Conservation (phyloP, 805 yeast genomes). For the Ogataea nitratoaversa region DNA sequence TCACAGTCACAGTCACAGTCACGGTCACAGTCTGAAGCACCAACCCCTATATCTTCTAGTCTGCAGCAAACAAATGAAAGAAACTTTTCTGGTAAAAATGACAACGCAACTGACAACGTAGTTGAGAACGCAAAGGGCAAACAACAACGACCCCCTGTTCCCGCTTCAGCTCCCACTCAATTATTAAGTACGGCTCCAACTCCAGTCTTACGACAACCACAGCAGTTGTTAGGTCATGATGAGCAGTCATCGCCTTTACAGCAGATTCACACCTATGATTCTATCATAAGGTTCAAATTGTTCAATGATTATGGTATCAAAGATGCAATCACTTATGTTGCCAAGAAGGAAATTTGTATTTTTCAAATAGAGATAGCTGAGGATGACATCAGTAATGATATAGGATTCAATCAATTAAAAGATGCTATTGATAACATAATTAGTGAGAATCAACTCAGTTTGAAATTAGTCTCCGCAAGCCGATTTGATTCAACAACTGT, state of each 20-base stretch:
- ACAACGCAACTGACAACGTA: too few relatives aligned
- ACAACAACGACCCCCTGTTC: too few relatives aligned
- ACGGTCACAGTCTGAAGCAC: too few relatives aligned
- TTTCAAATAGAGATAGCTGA: conserved; percentile 26
- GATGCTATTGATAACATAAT: conserved; percentile 31
- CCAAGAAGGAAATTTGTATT: conserved; percentile 29
- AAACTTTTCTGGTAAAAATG: too few relatives aligned
- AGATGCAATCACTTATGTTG: conserved; percentile 27
- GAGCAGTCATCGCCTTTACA: conserved; percentile 20
- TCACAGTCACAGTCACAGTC: too few relatives aligned
- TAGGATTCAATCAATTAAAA: conserved; percentile 28
- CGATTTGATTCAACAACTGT: conserved; percentile 26
- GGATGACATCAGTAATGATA: conserved; percentile 11
- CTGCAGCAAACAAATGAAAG: too few relatives aligned
- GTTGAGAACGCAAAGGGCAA: too few relatives aligned
- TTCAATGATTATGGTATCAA: conserved; percentile 26
- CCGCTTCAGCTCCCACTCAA: too few relatives aligned
- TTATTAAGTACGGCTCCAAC: too few relatives aligned
- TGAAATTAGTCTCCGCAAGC: conserved; percentile 25
- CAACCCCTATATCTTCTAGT: too few relatives aligned
- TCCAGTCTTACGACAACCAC: too few relatives aligned
- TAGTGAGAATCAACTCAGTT: conserved; percentile 20
- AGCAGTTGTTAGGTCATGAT: too few relatives aligned
- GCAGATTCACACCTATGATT: conserved; percentile 26
- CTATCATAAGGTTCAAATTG: conserved; percentile 21